Conservation (phyloP, 2,329 filamentous ascomycete species). For the Ceratocystis harringtonii region DNA sequence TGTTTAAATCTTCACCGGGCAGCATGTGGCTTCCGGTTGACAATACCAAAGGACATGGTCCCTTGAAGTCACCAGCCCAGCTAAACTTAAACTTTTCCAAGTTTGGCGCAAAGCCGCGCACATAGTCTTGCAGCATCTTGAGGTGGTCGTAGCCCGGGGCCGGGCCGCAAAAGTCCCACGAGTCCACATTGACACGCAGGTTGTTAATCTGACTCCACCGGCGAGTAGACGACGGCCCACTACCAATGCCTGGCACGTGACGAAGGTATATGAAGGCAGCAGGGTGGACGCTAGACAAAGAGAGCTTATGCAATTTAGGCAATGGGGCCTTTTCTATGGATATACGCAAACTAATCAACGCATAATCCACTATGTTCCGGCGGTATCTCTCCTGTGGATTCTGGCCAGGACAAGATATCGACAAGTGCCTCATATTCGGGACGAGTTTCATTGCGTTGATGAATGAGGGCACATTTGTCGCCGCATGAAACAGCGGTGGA, state of each 20-base stretch:
- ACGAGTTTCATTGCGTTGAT: conserved; percentile 57
- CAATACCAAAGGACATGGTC: conserved; percentile 58
- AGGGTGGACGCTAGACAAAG: conserved; percentile 59
- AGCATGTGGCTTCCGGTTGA: conserved; percentile 32
- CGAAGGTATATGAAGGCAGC: conserved; percentile 64
- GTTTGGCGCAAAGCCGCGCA: conserved; percentile 50
- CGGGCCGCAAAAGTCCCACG: conserved; percentile 47
- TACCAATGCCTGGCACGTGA: conserved; percentile 58
- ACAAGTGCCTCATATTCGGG: conserved; percentile 56
- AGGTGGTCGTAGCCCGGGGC: conserved; percentile 53
- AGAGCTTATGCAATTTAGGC: conserved; percentile 50
- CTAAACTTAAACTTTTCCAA: conserved; percentile 60
- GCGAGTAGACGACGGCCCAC: conserved; percentile 53
- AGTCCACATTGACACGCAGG: conserved; percentile 57
- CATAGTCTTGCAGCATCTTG: conserved; percentile 68
- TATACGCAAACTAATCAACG: conserved; percentile 72
- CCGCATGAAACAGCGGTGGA: conserved; percentile 75
- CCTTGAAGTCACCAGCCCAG: conserved; percentile 58
- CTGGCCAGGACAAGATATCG: conserved; percentile 61
- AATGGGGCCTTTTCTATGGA: conserved; percentile 62
- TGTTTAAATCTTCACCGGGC: conserved; percentile 27
- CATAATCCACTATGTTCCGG: conserved; percentile 70
- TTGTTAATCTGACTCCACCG: conserved; percentile 67
- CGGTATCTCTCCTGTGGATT: conserved; percentile 54
- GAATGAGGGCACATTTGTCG: conserved; percentile 76